Conservation (phyloP, 345 rosid genomes). For the Trapa bicornis region DNA sequence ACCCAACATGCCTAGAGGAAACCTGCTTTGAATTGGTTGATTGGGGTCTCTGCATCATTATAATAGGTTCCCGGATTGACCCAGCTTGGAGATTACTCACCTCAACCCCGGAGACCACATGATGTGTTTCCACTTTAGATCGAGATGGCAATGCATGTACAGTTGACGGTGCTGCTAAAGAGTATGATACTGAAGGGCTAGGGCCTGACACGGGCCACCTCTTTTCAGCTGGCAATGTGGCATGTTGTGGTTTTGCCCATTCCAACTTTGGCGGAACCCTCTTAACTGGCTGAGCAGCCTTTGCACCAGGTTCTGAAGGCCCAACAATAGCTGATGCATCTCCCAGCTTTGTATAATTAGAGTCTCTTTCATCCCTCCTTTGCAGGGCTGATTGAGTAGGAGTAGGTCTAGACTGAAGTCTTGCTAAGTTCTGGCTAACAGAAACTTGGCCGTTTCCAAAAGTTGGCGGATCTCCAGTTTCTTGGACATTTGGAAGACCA, state of each 20-base stretch:
- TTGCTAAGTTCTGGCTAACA: slow-evolving; percentile 27
- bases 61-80: slow-evolving; percentile 43
- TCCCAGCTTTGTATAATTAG: slow-evolving; percentile 38
- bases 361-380: slow-evolving; percentile 52
- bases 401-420: slow-evolving; percentile 26
- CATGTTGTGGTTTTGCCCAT: slow-evolving; percentile 53
- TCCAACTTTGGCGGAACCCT: slow-evolving; percentile 48
- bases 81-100: slow-evolving; percentile 36
- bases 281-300: slow-evolving; percentile 43
- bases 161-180: slow-evolving; percentile 41
- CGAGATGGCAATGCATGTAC: slow-evolving; percentile 38
- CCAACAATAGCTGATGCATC: slow-evolving; percentile 19
- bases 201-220: slow-evolving; percentile 42
- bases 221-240: slow-evolving; percentile 29
- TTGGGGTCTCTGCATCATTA: slow-evolving; percentile 66
- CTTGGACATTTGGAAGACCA: slow-evolving; percentile 41
- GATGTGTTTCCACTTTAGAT: slow-evolving; percentile 40
- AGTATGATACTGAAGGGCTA: slow-evolving; percentile 32
- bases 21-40: slow-evolving; percentile 35
- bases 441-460: slow-evolving; percentile 24
- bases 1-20: slow-evolving; percentile 32
- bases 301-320: slow-evolving; percentile 25
- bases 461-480: slow-evolving; percentile 40
- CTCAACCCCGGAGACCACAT: slow-evolving; percentile 36
- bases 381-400: slow-evolving; percentile 24